These are phyloP conservation scores for Aspergillus nomiae DNA, from an alignment of 2,329 filamentous ascomycete genomes.

Conservation along the genomic window DNA sequence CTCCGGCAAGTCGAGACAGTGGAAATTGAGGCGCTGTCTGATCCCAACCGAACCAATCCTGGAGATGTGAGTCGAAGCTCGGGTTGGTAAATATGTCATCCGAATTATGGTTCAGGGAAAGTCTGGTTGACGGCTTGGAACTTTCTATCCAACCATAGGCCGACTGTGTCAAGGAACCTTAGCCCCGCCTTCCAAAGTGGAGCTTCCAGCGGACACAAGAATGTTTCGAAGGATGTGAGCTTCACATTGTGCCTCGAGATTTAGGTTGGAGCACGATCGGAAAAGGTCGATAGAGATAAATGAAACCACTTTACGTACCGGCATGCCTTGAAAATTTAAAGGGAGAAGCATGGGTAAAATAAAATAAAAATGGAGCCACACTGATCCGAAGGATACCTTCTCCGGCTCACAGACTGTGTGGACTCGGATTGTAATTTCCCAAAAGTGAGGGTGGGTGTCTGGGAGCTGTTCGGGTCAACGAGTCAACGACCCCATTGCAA, in stretches of 20 bases:
- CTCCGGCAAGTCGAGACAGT: background rate
- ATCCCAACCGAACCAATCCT: background rate
- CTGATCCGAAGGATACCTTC: background rate
- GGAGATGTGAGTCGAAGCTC: background rate
- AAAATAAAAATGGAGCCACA: background rate
- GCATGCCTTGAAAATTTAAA: background rate
- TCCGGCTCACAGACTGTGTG: slow-evolving; percentile 2
- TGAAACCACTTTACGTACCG: background rate
- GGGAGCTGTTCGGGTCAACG: slow-evolving; percentile 1
- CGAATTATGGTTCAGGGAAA: background rate
- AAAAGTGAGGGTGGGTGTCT: background rate
- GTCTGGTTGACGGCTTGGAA: background rate
- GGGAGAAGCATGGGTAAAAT: background rate
- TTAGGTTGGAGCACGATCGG: background rate
- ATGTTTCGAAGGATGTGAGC: slow-evolving; percentile 2
- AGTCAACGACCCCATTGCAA: background rate
- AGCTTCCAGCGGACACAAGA: background rate
- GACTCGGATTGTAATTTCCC: background rate
- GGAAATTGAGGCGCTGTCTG: background rate
- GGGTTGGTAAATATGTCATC: background rate
- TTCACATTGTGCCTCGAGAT: background rate
- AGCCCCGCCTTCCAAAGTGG: background rate
- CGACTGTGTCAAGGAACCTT: background rate
- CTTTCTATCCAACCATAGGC: background rate
- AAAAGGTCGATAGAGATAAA: background rate